These are phyloP conservation scores for Xylariaceae sp. DNA, from an alignment of 2,329 filamentous ascomycete species.

Conservation along the genomic window DNA sequence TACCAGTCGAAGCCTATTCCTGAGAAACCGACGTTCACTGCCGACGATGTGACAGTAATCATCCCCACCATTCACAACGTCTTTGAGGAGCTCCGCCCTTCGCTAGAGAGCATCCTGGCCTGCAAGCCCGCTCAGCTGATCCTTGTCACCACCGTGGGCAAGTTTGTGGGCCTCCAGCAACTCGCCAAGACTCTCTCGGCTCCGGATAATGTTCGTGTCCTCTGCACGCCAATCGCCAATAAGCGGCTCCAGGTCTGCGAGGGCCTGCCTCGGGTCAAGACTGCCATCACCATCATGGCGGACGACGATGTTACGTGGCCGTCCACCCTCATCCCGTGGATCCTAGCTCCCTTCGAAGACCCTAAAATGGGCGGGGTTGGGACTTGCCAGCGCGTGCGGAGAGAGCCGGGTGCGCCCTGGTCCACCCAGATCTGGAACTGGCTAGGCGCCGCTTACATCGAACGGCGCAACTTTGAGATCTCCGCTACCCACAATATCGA, in stretches of 20 bases:
- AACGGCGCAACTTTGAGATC: constrained; percentile 93
- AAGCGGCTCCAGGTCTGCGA: constrained; percentile 92
- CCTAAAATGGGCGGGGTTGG: constrained; percentile 80
- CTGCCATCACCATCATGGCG: constrained; percentile 82
- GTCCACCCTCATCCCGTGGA: constrained; percentile 77
- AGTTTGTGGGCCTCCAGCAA: constrained; percentile 60
- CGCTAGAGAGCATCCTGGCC: constrained; percentile 69
- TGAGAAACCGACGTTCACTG: constrained; percentile 70
- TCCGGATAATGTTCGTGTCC: constrained; percentile 59
- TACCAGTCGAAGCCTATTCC: constrained; percentile 83
- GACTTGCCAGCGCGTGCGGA: constrained; percentile 80
- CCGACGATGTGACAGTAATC: constrained; percentile 85
- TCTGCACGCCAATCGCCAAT: constrained; percentile 80
- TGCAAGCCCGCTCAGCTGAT: constrained; percentile 69
- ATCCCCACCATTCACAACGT: constrained; percentile 87
- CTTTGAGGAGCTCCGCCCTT: constrained; percentile 76
- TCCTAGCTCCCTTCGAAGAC: constrained; percentile 87
- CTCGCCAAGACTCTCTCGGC: constrained; percentile 57
- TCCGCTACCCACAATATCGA: constrained; percentile 93
- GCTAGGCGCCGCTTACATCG: constrained; percentile 85
- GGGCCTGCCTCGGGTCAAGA: constrained; percentile 78
- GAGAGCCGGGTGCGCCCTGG: constrained; percentile 56
- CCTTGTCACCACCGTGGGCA: constrained; percentile 80
- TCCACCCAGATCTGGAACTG: constrained; percentile 72
- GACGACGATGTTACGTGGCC: constrained; percentile 97